Percentiles rank a stretch among this genome's conserved stretches.
phyloP scores from a whole-genome alignment of 306 rosid genomes.

The Pyrus bretschneideri region DNA sequence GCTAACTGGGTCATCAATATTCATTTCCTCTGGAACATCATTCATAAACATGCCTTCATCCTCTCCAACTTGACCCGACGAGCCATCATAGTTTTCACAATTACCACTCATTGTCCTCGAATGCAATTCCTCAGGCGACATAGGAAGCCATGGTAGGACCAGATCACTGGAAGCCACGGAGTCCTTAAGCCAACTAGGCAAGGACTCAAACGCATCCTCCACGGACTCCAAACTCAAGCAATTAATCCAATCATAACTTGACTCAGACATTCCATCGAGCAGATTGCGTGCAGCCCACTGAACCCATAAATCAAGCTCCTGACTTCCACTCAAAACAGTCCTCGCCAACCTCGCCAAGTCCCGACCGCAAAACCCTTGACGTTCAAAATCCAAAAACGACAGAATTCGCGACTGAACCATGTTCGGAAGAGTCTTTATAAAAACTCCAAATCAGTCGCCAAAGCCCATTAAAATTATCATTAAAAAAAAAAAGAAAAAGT shows the following conservation, averaged over 20 bases:
- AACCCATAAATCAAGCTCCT: conserved; percentile 31
- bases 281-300: conserved; percentile 23
- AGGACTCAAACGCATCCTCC: conserved; percentile 30
- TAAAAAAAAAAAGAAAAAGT: background rate
- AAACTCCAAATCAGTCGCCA: background rate
- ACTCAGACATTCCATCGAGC: conserved; percentile 25
- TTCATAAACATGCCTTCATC: conserved; percentile 13
- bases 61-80: background rate
- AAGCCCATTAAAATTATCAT: background rate
- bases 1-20: conserved; percentile 10
- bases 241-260: conserved; percentile 29
- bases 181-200: conserved; percentile 30
- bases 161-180: background rate
- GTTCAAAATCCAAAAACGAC: conserved; percentile 23
- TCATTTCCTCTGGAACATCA: conserved; percentile 14
- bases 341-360: conserved; percentile 24
- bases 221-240: conserved; percentile 24
- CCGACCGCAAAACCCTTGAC: conserved; percentile 11
- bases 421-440: conserved; percentile 29
- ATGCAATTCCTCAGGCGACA: conserved; percentile 14
- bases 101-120: background rate
- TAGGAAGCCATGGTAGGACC: conserved; percentile 33
- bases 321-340: conserved; percentile 11
- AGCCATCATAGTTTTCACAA: background rate
- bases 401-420: conserved; percentile 29